A percentile compares a stretch with the other conserved stretches of the same genome.
phyloP scores from a whole-genome alignment of 352 stramenopile species.

The Globisporangium solare region DNA sequence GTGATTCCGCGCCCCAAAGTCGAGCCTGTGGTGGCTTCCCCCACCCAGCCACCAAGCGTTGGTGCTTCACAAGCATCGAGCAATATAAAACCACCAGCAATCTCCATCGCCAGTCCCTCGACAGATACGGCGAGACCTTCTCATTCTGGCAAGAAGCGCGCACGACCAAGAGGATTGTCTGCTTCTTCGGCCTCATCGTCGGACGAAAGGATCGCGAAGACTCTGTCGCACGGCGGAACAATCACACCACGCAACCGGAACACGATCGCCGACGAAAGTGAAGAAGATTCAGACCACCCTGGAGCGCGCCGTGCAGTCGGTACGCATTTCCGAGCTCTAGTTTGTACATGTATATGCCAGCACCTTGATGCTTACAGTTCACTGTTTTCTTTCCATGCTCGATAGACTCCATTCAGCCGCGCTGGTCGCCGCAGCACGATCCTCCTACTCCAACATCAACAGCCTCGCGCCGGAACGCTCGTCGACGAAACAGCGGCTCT shows the following conservation, averaged over 20 bases:
- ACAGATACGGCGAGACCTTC: slow-evolving; percentile 1
- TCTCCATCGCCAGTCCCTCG: not conserved
- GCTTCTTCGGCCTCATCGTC: not conserved
- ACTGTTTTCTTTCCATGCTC: not conserved
- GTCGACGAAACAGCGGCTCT: slow-evolving; percentile 3
- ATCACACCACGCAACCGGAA: slow-evolving; percentile 14
- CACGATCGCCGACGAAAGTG: slow-evolving; percentile 3
- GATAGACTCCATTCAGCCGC: not conserved
- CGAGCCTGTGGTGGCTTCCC: not conserved
- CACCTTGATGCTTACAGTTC: not conserved
- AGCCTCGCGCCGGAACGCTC: slow-evolving; percentile 13
- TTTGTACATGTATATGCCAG: no score
- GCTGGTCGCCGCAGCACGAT: slow-evolving; percentile 3
- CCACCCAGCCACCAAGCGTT: not conserved
- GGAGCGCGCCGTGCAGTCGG: not conserved
- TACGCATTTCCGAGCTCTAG: not conserved
- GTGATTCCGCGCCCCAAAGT: not conserved
- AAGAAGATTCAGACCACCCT: not conserved
- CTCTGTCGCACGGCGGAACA: slow-evolving; percentile 13
- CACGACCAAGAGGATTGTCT: slow-evolving; percentile 13
- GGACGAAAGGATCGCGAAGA: not conserved
- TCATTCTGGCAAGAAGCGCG: slow-evolving; percentile 26
- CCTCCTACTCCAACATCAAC: not conserved
- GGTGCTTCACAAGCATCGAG: no score
- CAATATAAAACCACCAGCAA: not conserved